These are phyloP conservation scores for Kazachstania kunashirensis DNA, from an alignment of 805 yeast species.

Conservation along the genomic window DNA sequence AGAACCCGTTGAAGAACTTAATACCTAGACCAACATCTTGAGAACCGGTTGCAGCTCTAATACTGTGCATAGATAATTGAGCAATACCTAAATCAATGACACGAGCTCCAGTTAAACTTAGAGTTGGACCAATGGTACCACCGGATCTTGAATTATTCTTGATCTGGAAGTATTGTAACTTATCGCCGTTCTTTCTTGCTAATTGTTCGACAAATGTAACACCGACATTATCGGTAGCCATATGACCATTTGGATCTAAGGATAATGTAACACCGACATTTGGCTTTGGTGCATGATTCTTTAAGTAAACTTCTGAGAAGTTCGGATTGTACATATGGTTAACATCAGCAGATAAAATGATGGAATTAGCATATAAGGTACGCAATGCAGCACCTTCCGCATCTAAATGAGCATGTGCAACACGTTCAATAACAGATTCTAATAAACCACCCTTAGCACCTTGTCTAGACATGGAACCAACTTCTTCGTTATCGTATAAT, in stretches of 20 bases:
- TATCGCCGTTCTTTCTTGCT: constrained; percentile 55
- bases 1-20: constrained; percentile 63
- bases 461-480: constrained; percentile 70
- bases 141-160: constrained; percentile 81
- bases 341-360: constrained; percentile 77
- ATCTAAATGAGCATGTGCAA: constrained; percentile 26
- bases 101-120: constrained; percentile 59
- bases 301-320: constrained; percentile 57
- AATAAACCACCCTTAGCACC: constrained; percentile 75
- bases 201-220: constrained; percentile 59
- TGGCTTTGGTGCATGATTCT: constrained; percentile 70
- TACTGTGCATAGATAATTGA: constrained; percentile 79
- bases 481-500: constrained; percentile 72
- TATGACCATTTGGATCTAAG: constrained; percentile 69
- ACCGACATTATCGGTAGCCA: constrained; percentile 76
- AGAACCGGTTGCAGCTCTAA: constrained; percentile 72
- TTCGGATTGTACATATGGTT: constrained; percentile 77
- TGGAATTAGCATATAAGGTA: constrained; percentile 59
- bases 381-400: constrained; percentile 18
- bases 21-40: constrained; percentile 68
- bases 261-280: constrained; percentile 66
- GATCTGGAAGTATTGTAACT: constrained; percentile 73
- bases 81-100: constrained; percentile 78
- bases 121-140: constrained; percentile 77
- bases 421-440: constrained; percentile 55